Evolutionary conservation across 768 basidiomycete genomes (phyloP).

Genomic region (Suillus subalutaceus): DNA sequence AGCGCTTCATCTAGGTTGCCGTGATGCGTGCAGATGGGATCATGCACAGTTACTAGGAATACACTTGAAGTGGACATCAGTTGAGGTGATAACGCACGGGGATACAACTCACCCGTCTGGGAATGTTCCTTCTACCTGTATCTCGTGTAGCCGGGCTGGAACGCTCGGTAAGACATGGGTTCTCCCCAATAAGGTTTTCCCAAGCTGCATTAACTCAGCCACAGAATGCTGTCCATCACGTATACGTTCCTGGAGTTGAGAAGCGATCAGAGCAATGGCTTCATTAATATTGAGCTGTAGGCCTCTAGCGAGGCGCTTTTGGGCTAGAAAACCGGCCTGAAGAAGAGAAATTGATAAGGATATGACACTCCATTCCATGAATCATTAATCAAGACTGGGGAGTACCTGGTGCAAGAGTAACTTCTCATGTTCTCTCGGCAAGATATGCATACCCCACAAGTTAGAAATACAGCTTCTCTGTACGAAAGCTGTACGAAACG

Average conservation of each 20-base stretch:
- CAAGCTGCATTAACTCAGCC: constrained; percentile 90
- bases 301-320: constrained; percentile 94
- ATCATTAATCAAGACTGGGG: not conserved
- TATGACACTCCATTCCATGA: not conserved
- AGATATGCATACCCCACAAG: constrained; percentile 52
- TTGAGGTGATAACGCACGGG: constrained; percentile 7
- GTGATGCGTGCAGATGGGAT: constrained; percentile 85
- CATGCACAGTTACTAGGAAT: constrained; percentile 97
- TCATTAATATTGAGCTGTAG: constrained; percentile 85
- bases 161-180: constrained; percentile 89
- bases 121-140: constrained; percentile 95
- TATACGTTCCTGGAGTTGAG: constrained; percentile 92
- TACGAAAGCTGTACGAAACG: not conserved
- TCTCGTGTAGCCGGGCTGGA: constrained; percentile 72
- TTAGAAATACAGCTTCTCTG: not conserved
- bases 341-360: not conserved
- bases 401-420: constrained; percentile 70
- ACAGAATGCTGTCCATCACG: constrained; percentile 89
- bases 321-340: constrained; percentile 86
- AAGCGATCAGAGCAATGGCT: constrained; percentile 86
- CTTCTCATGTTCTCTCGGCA: constrained; percentile 77
- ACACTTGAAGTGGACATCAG: constrained; percentile 37
- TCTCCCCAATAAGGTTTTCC: constrained; percentile 85
- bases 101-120: constrained; percentile 65
- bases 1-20: constrained; percentile 83